These are phyloP conservation scores for Ophiognomonia clavigignenti-juglandacearum DNA, from an alignment of 2,329 filamentous ascomycete species.

Conservation along the genomic window DNA sequence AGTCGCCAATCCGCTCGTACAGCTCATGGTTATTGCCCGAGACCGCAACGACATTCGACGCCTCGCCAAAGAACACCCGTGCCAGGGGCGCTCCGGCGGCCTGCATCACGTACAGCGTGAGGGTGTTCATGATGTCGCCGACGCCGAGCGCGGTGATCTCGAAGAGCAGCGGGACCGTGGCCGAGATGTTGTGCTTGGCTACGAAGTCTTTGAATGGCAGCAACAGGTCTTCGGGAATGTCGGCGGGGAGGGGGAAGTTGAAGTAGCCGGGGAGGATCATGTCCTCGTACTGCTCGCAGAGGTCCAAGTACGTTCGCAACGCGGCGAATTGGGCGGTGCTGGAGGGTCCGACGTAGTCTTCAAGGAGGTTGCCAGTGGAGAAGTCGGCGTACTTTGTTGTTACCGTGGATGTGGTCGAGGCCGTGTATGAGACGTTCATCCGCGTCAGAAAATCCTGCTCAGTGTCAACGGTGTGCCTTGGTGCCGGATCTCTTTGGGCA, in stretches of 20 bases:
- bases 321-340: background rate
- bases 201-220: conserved; percentile 43
- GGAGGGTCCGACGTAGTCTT: conserved; percentile 1
- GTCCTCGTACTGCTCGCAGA: conserved; percentile 5
- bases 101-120: conserved; percentile 43
- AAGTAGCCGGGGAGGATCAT: conserved; percentile 29
- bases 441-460: too few species aligned
- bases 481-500: too few species aligned
- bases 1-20: conserved; percentile 31
- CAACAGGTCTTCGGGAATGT: conserved; percentile 40
- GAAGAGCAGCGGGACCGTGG: conserved; percentile 35
- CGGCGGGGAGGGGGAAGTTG: conserved; percentile 36
- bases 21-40: conserved; percentile 34
- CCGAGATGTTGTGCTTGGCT: conserved; percentile 40
- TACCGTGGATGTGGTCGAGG: background rate
- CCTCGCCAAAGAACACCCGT: conserved; percentile 25
- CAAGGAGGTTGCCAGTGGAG: background rate
- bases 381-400: conserved; percentile 1
- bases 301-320: background rate
- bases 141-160: conserved; percentile 36
- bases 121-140: conserved; percentile 35
- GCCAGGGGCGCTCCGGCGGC: conserved; percentile 31
- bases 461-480: too few species aligned
- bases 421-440: background rate
- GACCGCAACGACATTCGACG: conserved; percentile 26